Conservation (phyloP, 805 yeast species). For the Cyberlindnera suaveolens region DNA sequence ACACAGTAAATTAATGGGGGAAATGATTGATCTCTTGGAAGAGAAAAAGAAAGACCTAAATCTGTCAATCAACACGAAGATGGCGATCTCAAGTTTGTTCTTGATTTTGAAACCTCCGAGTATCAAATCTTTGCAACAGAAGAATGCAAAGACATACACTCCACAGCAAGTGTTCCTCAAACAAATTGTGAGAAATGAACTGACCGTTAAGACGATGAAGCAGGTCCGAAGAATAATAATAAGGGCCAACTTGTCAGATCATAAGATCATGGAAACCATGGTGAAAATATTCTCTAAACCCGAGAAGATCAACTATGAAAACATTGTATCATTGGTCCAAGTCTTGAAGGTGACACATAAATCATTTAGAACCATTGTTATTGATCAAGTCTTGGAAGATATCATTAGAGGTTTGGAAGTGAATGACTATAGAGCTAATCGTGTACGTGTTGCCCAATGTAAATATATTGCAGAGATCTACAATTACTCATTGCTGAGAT, state of each 20-base stretch:
- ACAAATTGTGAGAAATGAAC: conserved; percentile 45
- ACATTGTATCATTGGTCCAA: conserved; percentile 42
- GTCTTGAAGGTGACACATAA: conserved; percentile 36
- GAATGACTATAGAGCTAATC: conserved; percentile 51
- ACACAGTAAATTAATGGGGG: conserved; percentile 51
- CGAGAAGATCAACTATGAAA: conserved; percentile 53
- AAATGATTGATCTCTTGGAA: conserved; percentile 53
- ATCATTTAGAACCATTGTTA: conserved; percentile 36
- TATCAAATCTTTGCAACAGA: conserved; percentile 27
- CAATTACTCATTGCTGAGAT: conserved; percentile 40
- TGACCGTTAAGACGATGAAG: conserved; percentile 31
- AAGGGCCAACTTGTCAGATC: conserved; percentile 41
- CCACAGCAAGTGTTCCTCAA: conserved; percentile 45
- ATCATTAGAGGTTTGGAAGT: conserved; percentile 59
- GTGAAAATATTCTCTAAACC: conserved; percentile 48
- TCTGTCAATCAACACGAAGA: conserved; percentile 47
- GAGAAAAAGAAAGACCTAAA: conserved; percentile 41
- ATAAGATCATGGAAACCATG: conserved; percentile 28
- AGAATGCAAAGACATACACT: conserved; percentile 23
- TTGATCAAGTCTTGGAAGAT: conserved; percentile 64
- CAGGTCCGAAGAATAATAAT: conserved; percentile 32
- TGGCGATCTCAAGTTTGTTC: conserved; percentile 53
- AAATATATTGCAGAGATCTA: conserved; percentile 54
- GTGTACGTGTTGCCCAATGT: conserved; percentile 55
- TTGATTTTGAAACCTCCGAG: conserved; percentile 51